phyloP scores from a whole-genome alignment of 2,329 filamentous ascomycete genomes.

The Nothomitra cinnamomea region DNA sequence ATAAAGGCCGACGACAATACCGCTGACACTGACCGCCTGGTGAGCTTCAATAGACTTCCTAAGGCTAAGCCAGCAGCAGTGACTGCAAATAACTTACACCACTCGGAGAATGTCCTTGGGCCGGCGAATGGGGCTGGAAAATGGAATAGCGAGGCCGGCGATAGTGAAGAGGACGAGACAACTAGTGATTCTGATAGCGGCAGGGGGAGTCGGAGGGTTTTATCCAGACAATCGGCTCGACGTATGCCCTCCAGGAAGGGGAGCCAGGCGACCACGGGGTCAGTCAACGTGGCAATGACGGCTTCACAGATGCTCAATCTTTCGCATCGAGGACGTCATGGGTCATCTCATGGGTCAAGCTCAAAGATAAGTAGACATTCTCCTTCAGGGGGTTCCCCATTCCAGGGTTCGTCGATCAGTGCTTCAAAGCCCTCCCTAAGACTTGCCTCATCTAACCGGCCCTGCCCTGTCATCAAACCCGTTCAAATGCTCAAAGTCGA shows the following conservation, averaged over 20 bases:
- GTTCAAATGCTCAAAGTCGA: conserved; percentile 86
- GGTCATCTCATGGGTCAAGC: background rate
- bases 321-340: background rate
- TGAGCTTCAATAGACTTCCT: conserved; percentile 63
- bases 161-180: conserved; percentile 29
- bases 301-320: background rate
- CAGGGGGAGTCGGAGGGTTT: conserved; percentile 26
- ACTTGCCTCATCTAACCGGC: conserved; percentile 34
- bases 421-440: conserved; percentile 28
- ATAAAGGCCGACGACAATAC: conserved; percentile 77
- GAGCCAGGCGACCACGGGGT: conserved; percentile 16
- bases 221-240: conserved; percentile 21
- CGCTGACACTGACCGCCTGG: conserved; percentile 79
- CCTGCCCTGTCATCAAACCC: conserved; percentile 43
- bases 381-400: conserved; percentile 25
- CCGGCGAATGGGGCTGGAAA: conserved; percentile 22
- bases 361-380: conserved; percentile 18
- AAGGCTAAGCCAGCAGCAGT: conserved; percentile 46
- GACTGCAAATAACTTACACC: conserved; percentile 78
- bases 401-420: conserved; percentile 14
- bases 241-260: conserved; percentile 23
- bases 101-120: conserved; percentile 81
- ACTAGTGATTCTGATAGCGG: conserved; percentile 35
- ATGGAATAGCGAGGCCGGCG: conserved; percentile 63
- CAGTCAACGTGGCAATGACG: background rate